Evolutionary conservation across 441 rosid genomes (phyloP), one percentile per base, ranked within the genome.

Genomic region (Melastoma candidum): DNA sequence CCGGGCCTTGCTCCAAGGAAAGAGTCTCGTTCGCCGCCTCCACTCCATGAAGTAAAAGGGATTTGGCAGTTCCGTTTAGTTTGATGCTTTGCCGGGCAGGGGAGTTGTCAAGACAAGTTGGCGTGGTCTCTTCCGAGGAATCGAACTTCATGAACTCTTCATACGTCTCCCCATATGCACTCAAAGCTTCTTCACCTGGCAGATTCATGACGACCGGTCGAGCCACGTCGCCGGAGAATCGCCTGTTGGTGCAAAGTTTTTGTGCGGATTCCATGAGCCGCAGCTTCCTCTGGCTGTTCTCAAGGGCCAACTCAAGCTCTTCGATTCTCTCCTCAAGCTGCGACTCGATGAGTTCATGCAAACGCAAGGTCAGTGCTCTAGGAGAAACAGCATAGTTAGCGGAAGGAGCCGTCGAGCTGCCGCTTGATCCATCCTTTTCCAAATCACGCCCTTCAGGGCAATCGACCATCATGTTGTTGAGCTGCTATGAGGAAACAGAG

Each of bases 331-430:
- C 74, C 74, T 81, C 83, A 25, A 87, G 95, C 56, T 86, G 79
- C 17, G 77, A 77, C 59, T 74, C 73, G 61, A 87, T 81, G 61
- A 87, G 81, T 68, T 87, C 72, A 59, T 84, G 87, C 72, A 90
- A 61, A 44, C 85, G 84, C 68, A 90, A 46, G 73, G 82, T 81
- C 69, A 90, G 61, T 54, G 80, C 86, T 7, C 70, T 73, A n/a
- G 96, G 90, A 7, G 95, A 90, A 61, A 87, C 86, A 44, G 74
- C 81, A 65, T 76, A 74, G 71, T 82, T 84, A 60, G 71, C 81
- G 36, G 75, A 64, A 63, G 48, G 76, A 47, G 74, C 67, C 17
- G 89, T 77, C 13, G 70, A 66, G 66, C 68, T 71, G 51, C 83
- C 75, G 65, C 83, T 84, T 39, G 77, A 74, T 64, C 80, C 85